Percentiles rank a stretch among this genome's conserved stretches.
Conservation (phyloP, 1,284 basidiomycete genomes). For the Inonotus obliquus region DNA sequence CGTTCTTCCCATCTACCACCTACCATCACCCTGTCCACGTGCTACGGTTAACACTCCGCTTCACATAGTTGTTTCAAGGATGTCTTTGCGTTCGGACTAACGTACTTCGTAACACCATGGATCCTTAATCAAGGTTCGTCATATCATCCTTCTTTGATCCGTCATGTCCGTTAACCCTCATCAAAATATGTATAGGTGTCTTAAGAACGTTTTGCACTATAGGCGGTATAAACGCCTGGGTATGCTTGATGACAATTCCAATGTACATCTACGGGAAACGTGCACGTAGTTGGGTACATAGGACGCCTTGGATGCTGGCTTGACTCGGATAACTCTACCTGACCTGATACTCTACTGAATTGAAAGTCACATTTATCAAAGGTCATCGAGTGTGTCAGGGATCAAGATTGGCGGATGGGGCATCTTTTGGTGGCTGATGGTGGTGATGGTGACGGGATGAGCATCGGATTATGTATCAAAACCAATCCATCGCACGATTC, state of each 20-base stretch:
- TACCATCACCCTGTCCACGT: neutral
- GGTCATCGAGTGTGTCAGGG: too few relatives aligned
- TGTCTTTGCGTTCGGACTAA: slow-evolving; percentile 20
- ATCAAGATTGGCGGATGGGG: too few relatives aligned
- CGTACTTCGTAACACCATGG: slow-evolving; percentile 20
- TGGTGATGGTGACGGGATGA: too few relatives aligned
- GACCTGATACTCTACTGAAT: neutral
- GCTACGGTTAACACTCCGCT: neutral
- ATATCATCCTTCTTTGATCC: too few relatives aligned
- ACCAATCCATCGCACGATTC: too few relatives aligned
- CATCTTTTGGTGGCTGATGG: too few relatives aligned
- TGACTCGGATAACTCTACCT: too few relatives aligned
- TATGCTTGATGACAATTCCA: slow-evolving; percentile 20
- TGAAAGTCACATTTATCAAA: neutral
- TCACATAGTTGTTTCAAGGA: slow-evolving; percentile 16
- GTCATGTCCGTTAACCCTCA: too few relatives aligned
- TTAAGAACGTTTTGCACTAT: slow-evolving; percentile 19
- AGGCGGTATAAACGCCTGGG: slow-evolving; percentile 18
- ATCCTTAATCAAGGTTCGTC: slow-evolving; percentile 17
- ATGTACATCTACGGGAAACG: slow-evolving; percentile 23
- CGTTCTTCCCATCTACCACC: too few relatives aligned
- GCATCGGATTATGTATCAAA: too few relatives aligned
- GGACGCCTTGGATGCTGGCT: slow-evolving; percentile 21
- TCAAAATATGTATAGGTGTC: slow-evolving; percentile 11
- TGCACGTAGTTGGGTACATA: slow-evolving; percentile 22